phyloP scores from a whole-genome alignment of 257 asterid species.

The Thymus mandschuricus region DNA sequence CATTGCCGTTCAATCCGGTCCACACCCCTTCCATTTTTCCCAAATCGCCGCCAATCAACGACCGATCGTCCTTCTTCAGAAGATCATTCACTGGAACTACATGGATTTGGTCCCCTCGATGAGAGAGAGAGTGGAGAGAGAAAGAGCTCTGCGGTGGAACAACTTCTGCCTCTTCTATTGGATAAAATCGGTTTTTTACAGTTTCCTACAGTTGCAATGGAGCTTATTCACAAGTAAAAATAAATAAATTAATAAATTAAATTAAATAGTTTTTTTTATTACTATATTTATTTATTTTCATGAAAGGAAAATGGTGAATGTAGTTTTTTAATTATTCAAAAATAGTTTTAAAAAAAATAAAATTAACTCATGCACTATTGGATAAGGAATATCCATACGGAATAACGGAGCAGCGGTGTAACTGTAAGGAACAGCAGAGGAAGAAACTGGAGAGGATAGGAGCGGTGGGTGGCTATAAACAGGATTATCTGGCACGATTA shows the following conservation, averaged over 20 bases:
- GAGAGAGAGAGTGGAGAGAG: constrained; percentile 20
- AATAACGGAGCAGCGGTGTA: neutral
- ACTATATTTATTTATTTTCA: no score
- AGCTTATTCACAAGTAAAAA: neutral
- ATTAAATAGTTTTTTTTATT: no score
- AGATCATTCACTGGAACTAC: constrained; percentile 29
- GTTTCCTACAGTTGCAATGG: constrained; percentile 30
- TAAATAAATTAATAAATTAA: no score
- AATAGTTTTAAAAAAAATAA: no score
- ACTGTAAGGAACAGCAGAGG: constrained; percentile 27
- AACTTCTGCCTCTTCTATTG: neutral
- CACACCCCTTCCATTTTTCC: constrained; percentile 68
- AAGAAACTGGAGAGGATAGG: neutral
- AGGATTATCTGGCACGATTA: constrained; percentile 27
- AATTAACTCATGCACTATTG: no score
- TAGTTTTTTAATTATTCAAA: no score
- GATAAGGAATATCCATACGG: no score
- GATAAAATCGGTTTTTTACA: constrained; percentile 40
- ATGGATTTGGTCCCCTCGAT: constrained; percentile 23
- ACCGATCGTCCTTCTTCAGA: constrained; percentile 6
- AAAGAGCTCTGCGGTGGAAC: constrained; percentile 27
- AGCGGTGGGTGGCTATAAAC: constrained; percentile 21
- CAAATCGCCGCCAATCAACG: neutral
- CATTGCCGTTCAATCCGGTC: constrained; percentile 46
- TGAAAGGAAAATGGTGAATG: no score